phyloP scores from a whole-genome alignment of 306 rosid species.

The Fragaria iinumae region DNA sequence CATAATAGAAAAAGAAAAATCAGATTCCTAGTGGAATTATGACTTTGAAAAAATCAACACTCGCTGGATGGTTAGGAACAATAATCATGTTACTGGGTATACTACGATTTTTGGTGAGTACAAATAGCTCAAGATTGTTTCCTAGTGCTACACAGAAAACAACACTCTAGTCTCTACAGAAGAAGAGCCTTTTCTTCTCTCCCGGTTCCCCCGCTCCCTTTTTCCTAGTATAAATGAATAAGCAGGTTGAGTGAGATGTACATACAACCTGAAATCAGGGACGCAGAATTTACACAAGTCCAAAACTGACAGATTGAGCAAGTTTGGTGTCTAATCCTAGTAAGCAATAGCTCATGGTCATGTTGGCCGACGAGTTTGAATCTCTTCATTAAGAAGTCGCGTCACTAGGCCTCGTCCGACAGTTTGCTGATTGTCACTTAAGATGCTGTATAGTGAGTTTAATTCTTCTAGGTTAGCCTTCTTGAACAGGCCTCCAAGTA shows the following conservation, averaged over 20 bases:
- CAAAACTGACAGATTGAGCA: conserved; percentile 24
- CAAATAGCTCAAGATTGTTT: neutral
- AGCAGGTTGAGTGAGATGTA: conserved; percentile 46
- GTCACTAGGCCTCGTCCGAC: conserved; percentile 45
- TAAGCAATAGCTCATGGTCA: conserved; percentile 34
- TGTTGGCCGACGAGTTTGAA: conserved; percentile 47
- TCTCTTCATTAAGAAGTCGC: conserved; percentile 69
- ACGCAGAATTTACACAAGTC: conserved; percentile 51
- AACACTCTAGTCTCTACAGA: neutral
- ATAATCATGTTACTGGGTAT: no score
- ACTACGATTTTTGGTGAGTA: neutral
- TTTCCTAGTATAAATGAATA: conserved; percentile 28
- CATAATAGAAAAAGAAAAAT: no score
- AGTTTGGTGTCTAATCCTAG: conserved; percentile 32
- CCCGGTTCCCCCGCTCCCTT: neutral
- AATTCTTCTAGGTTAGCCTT: conserved; percentile 75
- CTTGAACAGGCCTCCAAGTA: conserved; percentile 53
- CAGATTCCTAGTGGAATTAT: no score
- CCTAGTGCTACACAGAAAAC: neutral
- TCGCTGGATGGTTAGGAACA: no score
- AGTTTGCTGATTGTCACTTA: conserved; percentile 47
- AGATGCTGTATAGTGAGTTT: conserved; percentile 57
- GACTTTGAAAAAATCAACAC: no score
- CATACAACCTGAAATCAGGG: conserved; percentile 41
- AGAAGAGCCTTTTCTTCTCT: neutral